A percentile compares a stretch with the other conserved stretches of the same genome.
phyloP scores from a whole-genome alignment of 192 early-diverging fungal genomes.

The Dissophora ornata region DNA sequence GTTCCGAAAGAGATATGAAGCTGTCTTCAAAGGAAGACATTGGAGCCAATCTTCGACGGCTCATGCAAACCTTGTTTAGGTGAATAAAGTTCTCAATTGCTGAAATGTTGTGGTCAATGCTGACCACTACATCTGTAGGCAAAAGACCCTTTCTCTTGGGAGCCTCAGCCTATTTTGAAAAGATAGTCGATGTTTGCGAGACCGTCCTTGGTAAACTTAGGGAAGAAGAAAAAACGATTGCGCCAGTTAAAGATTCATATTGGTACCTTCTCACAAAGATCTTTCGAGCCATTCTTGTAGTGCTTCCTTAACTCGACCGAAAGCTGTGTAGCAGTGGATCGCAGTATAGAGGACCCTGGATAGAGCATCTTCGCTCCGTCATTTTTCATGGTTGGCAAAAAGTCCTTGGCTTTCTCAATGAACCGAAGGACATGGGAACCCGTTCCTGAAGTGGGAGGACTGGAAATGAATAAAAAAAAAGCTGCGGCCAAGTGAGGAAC shows the following conservation, averaged over 20 bases:
- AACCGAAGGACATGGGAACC: not conserved
- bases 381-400: not conserved
- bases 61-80: not conserved
- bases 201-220: not conserved
- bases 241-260: not conserved
- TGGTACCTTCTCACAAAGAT: not conserved
- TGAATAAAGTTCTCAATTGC: not conserved
- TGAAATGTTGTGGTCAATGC: not conserved
- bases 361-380: not conserved
- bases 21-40: not conserved
- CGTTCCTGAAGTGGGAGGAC: not conserved
- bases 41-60: not conserved
- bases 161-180: not conserved
- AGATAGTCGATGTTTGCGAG: not conserved
- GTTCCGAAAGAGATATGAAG: not conserved
- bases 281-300: not conserved
- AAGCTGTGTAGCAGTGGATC: slow-evolving; percentile 2
- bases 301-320: slow-evolving; percentile 5
- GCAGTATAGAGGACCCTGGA: not conserved
- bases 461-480: not conserved
- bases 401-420: not conserved
- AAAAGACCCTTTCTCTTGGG: not conserved
- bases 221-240: not conserved
- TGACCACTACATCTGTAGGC: not conserved
- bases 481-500: no score